Evolutionary conservation across 139 green algal genomes (phyloP), one percentile per base, ranked within the genome.

Genomic region (Chlorella sp.): DNA sequence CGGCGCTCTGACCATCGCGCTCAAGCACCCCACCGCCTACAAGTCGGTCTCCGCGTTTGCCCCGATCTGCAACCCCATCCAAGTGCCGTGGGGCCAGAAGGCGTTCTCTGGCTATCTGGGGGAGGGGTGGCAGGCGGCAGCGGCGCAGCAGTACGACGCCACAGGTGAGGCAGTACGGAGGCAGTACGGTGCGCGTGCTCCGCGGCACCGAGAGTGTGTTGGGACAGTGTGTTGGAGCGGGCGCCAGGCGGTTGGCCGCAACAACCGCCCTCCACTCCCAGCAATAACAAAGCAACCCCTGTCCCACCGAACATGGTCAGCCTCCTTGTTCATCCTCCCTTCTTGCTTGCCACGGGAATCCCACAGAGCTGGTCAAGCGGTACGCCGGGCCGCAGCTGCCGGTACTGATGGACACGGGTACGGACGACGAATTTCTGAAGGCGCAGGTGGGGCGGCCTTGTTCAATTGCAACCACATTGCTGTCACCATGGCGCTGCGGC

Each of bases 71-170:
- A 97, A 99, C 94, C 97, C 98, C 40, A 94, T 48, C 37, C 87
- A 93, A 32, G 85, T 94, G 75, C 97, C 98, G 5, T 99, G 97
- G 98, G 98, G 98, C 40, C 57, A 96, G 48, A 99, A 99, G 92
- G 79, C 79, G 14, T 85, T 85, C 39, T 28, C 40, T 2, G 79
- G 79, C 42, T 85, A 85, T 42, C 79, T 85, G 48, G 79, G 79
- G 2, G 79, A 86, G 53, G 57, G 60, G n/a, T 86, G 57, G 60
- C 57, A 86, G 53, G n/a, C n/a, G 57, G 34, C 21, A 4, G 82
- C n/a, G n/a, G 53, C 53, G 92, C 78, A 87, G 95, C 64, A 80
- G 87, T 97, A 99, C 89, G 98, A 99, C 86, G 97, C 97, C 1
- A 96, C 87, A 71, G 64, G 64, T 71, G 48, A n/a, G n/a, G n/a